A percentile compares a stretch with the other conserved stretches of the same genome.
Evolutionary conservation across 495 filamentous ascomycete genomes (phyloP).

Genomic region (Neurospora sp.): DNA sequence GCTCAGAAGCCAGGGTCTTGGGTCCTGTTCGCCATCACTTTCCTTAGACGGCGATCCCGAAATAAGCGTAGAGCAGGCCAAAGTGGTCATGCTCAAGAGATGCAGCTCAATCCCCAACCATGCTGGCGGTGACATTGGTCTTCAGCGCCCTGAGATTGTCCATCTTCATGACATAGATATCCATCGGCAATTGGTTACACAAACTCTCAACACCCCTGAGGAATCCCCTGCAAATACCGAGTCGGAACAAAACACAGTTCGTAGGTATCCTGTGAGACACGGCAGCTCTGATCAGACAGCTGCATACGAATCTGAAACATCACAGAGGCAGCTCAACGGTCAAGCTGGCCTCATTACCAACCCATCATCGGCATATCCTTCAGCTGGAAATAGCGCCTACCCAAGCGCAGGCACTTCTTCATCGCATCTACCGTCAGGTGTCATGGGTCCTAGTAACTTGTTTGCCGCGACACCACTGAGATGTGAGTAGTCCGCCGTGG

Average conservation of each 20-base stretch:
- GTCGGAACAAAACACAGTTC: neutral
- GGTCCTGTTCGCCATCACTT: constrained; percentile 16
- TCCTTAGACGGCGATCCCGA: constrained; percentile 4
- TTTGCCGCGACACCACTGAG: neutral
- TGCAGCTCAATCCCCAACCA: constrained; percentile 13
- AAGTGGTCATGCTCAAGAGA: constrained; percentile 17
- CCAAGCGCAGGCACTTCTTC: constrained; percentile 8
- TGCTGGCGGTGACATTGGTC: constrained; percentile 7
- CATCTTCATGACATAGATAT: constrained; percentile 23
- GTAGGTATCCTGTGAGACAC: neutral
- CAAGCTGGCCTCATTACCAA: neutral
- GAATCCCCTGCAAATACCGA: constrained; percentile 7
- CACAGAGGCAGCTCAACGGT: neutral
- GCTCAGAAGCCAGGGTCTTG: constrained; percentile 31
- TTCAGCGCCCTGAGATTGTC: constrained; percentile 14
- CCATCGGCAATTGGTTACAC: constrained; percentile 13
- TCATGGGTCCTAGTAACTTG: neutral
- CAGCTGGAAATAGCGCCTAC: constrained; percentile 5
- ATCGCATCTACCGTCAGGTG: neutral
- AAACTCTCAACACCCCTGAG: constrained; percentile 9
- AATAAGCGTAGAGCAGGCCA: constrained; percentile 15
- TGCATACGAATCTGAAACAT: neutral
- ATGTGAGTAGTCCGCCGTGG: neutral
- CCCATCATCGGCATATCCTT: constrained; percentile 19
- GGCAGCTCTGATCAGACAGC: neutral